Base-by-base conservation (phyloP, 768 basidiomycete species). In the Phylloporus scabripes region DNA sequence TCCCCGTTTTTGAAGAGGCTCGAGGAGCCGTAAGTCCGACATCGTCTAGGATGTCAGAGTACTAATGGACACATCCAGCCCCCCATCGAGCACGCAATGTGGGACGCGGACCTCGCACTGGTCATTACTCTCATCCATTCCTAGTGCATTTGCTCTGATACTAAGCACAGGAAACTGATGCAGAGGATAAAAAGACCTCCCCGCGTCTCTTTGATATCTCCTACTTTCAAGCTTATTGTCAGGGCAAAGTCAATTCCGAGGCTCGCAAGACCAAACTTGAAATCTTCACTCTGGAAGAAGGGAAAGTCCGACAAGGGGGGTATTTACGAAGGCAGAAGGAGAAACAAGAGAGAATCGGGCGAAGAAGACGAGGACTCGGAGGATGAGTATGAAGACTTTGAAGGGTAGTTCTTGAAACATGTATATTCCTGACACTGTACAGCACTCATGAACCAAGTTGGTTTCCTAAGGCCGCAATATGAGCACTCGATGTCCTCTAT, bases 211-310 rank as follows among this genome's bases (percentile, higher is more conserved):
- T 58, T 15, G 49, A 56, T 8, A 23, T 33, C 8, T 50, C 60
- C 7, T 59, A 58, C 24, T 68, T 68, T 34, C 48, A 45, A 44
- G 54, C 53, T 10, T 68, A 60, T 26, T 59, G 59, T 40, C 34
- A 60, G 29, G 57, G 63, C 46, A 58, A 56, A 28, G 11, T 66
- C 15, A 51, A 46, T 7, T 66, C 64, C 7, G 43, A 40, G 15
- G 33, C 60, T 15, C 55, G 59, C 32, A 59, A 52, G 47, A 57
- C 47, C 4, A 53, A 45, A 34, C 58, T 63, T 20, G 56, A 55
- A 4, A 59, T 68, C 10, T 58, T 58, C 23, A 56, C 61, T 26
- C 14, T 1, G 7, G 37, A 60, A 28, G 62, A 66, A 39, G 54
- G 45, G n/a, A 47, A 50, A 20, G 52, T 38, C 7, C 46, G 1